Conservation (phyloP, 768 basidiomycete species). For the Termitomyces eurrhizus region DNA sequence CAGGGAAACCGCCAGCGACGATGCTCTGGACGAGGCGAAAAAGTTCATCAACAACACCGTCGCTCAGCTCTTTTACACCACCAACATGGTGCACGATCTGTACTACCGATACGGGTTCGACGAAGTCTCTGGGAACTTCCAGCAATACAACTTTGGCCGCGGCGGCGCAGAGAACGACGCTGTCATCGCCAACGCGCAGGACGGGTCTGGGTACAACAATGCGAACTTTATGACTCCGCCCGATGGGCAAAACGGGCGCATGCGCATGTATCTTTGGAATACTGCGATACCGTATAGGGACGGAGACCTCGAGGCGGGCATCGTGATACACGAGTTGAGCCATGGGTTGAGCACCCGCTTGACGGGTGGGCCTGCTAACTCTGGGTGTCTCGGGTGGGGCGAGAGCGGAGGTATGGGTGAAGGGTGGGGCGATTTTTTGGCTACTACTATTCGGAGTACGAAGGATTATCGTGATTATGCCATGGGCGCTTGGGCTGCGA, state of each 20-base stretch:
- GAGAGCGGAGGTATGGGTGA: slow-evolving; percentile 98
- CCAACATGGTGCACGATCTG: slow-evolving; percentile 77
- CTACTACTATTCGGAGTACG: slow-evolving; percentile 81
- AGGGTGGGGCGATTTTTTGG: slow-evolving; percentile 94
- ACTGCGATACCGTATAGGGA: slow-evolving; percentile 88
- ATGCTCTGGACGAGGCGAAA: slow-evolving; percentile 68
- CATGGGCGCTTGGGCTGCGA: slow-evolving; percentile 97
- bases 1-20: slow-evolving; percentile 45
- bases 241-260: slow-evolving; percentile 83
- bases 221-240: slow-evolving; percentile 90
- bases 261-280: slow-evolving; percentile 98
- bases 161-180: slow-evolving; percentile 87
- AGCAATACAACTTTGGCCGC: slow-evolving; percentile 92
- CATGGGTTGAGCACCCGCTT: slow-evolving; percentile 93
- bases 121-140: slow-evolving; percentile 93
- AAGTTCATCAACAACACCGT: slow-evolving; percentile 84
- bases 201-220: slow-evolving; percentile 90
- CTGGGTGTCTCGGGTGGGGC: slow-evolving; percentile 93
- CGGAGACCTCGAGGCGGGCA: slow-evolving; percentile 94
- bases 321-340: slow-evolving; percentile 86
- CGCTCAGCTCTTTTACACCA: slow-evolving; percentile 86
- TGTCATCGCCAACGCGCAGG: slow-evolving; percentile 93
- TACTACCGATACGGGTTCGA: slow-evolving; percentile 92
- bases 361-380: slow-evolving; percentile 91
- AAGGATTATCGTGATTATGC: slow-evolving; percentile 71